Evolutionary conservation across 192 early-diverging fungal species (phyloP).

Genomic region (Mortierella antarctica): DNA sequence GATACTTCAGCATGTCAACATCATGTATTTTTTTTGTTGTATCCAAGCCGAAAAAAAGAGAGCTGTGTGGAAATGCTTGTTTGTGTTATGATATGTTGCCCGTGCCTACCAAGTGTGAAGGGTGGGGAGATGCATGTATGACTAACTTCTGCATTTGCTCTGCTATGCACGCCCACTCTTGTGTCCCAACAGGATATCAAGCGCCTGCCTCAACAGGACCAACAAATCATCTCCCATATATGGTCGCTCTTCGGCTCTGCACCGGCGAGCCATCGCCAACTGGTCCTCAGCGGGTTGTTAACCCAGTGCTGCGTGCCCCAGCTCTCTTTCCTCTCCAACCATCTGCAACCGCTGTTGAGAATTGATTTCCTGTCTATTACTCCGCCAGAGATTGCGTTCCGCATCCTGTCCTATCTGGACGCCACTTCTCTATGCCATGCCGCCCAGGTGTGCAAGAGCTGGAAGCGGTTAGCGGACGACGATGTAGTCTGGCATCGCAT

Average conservation of each 20-base stretch:
- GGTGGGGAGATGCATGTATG: conserved; percentile 2
- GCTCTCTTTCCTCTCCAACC: conserved; percentile 82
- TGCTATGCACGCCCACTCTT: not conserved
- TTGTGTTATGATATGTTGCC: not conserved
- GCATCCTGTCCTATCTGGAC: conserved; percentile 92
- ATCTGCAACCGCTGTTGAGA: conserved; percentile 76
- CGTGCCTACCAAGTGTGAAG: not conserved
- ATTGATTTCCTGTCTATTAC: conserved; percentile 85
- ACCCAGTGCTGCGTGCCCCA: conserved; percentile 88
- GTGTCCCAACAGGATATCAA: conserved; percentile 61
- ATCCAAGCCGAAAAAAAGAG: no score
- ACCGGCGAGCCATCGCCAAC: conserved; percentile 68
- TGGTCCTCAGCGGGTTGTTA: conserved; percentile 82
- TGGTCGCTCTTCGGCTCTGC: conserved; percentile 79
- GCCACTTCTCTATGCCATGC: conserved; percentile 91
- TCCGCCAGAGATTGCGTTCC: conserved; percentile 84
- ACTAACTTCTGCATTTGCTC: conserved; percentile 4
- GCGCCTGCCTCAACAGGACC: conserved; percentile 65
- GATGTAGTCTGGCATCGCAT: conserved; percentile 96
- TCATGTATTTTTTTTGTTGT: no score
- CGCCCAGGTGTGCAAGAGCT: conserved; percentile 85
- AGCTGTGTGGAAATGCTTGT: no score
- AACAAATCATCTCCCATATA: conserved; percentile 73
- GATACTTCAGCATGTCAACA: no score
- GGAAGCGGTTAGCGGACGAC: conserved; percentile 90